Evolutionary conservation across 129 eudicot genomes (phyloP).

Genomic region (Cynara cardunculus): DNA sequence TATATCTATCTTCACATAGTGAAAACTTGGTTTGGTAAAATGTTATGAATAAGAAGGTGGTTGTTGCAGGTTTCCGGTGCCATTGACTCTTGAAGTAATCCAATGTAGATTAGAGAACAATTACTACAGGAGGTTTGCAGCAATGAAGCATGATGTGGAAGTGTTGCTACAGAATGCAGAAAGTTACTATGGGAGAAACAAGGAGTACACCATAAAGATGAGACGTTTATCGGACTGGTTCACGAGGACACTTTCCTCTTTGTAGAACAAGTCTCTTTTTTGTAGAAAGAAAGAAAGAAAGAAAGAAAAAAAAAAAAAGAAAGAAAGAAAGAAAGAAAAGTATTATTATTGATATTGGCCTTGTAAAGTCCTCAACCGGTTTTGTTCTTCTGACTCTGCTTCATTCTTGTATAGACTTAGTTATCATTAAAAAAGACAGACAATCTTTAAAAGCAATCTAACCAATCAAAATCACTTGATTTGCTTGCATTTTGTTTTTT

Average conservation of each 20-base stretch:
- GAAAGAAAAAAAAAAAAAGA: conserved; percentile 1
- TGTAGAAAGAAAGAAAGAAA: conserved; percentile 43
- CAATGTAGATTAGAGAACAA: conserved; percentile 68
- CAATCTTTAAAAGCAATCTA: conserved; percentile 25
- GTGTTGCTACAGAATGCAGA: conserved; percentile 67
- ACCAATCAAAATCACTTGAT: background rate
- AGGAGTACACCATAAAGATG: conserved; percentile 43
- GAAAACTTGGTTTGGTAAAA: background rate
- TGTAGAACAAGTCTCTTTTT: conserved; percentile 36
- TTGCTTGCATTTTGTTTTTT: background rate
- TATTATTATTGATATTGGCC: background rate
- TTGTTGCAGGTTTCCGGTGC: conserved; percentile 80
- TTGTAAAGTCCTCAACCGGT: conserved; percentile 16
- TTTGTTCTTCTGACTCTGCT: background rate
- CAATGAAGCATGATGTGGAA: conserved; percentile 74
- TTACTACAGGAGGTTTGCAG: conserved; percentile 78
- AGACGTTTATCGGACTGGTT: conserved; percentile 73
- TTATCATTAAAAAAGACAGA: background rate
- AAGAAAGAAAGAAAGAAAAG: background rate
- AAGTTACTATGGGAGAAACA: conserved; percentile 46
- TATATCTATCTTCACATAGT: too few relatives aligned
- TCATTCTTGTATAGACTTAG: conserved; percentile 34
- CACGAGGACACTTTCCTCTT: conserved; percentile 45
- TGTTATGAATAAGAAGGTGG: background rate
- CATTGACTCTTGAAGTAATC: conserved; percentile 68